Evolutionary conservation across 1,139 yeast species (phyloP), one percentile per base, ranked within the genome.

Genomic region (Candida neerlandica): DNA sequence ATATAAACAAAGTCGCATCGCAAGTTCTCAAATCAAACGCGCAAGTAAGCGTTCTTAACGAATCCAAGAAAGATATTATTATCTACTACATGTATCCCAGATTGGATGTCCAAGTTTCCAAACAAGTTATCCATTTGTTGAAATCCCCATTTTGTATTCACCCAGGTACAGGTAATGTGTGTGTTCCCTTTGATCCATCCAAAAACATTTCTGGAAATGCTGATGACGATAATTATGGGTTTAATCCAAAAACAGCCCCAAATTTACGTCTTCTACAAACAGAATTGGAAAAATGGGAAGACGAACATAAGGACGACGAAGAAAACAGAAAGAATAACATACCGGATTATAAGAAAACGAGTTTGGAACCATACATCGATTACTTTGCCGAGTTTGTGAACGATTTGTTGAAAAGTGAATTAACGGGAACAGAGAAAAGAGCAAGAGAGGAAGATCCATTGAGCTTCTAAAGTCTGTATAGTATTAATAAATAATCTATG

Each of bases 81-180:
- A 69, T 94, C 38, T 86, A 84, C 54, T 86, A 88, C 55, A 70
- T 91, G 73, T 94, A 92, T 65, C 99, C 99, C 27, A 80, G 97
- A 58, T 75, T 94, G 55, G 99, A 94, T 80, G 84, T 88, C 48
- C 96, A 92, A 66, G 99, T 94, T 40, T 88, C 99, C 9, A 81
- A 86, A 58, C 96, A 89, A 65, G 76, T 92, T 58, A 89, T 85
- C 67, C 99, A 94, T 73, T 85, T 94, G 71, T 80, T 94, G 60
- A 94, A 94, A 64, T 88, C 98, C 1, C 99, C 99, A n/a, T 94
- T 95, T 66, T 94, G 98, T 73, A 85, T 94, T 44, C 99, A 94
- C 65, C 99, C 99, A 1, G 85, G 91, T 5, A 95, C 99, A 0
- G 98, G 97, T n/a, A 88, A 91, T 59, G 89, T 94, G 4, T 94